Base-by-base conservation (phyloP, 305 asterid species). In the Fraxinus latifolia region DNA sequence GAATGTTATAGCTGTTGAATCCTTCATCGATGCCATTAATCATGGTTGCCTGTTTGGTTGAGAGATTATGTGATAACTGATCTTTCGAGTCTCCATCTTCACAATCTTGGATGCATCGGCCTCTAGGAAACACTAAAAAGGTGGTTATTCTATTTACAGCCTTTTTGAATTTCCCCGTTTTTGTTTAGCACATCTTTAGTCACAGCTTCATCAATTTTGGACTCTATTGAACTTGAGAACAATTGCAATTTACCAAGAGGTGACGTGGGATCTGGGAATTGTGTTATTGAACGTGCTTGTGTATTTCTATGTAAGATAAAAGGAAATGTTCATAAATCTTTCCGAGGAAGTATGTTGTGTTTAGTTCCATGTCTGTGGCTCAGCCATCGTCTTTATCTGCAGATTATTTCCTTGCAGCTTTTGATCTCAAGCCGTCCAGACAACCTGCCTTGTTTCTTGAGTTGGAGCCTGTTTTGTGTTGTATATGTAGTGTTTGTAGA, bases 131-230 rank as follows among this genome's bases (percentile, higher is more conserved):
- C 36, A 27, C 34, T 27, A 65, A 17, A 58, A 74, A 65, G 74
- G 78, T 34, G 29, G 71, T 1, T 11, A 12, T 55, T 55, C 70
- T 42, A 29, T 12, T 53, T 72, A 37, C 71, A 60, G 76, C 74
- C 8, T 55, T 33, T 9, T 79, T 27, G 1, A 5, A 5, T 5
- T 67, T 32, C 21, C 12, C 11, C 70, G 3, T 42, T 71, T 14
- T 2, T 19, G 75, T 77, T 76, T 81, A 81, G 85, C 80, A 4
- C 85, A 79, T 81, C 77, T 84, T 84, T 86, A 84, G 86, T 84
- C 80, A 79, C 71, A 71, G 73, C 68, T 83, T 82, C 68, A 77
- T 65, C 84, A 76, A 80, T 82, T 86, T 86, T 82, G 85, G 36
- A 82, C 67, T 14, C 58, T 79, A 72, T 5, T 77, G 81, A 81